Evolutionary conservation across 768 basidiomycete genomes (phyloP).

Genomic region (Trametes maxima): DNA sequence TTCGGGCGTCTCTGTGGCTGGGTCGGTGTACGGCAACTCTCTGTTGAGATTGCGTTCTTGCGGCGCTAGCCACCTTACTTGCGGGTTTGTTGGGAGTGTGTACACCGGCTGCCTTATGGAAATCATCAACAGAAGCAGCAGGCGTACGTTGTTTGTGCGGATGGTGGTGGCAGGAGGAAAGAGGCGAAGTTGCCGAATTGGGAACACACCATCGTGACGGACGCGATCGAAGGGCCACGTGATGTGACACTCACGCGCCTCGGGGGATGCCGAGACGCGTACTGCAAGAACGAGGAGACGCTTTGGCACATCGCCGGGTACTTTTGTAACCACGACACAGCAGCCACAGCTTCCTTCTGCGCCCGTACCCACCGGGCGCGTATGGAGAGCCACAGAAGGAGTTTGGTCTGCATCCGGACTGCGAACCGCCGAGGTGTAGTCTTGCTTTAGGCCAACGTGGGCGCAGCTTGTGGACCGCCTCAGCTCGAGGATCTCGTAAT

Average conservation of each 20-base stretch:
- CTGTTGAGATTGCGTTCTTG: slow-evolving; percentile 61
- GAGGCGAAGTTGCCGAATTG: background rate
- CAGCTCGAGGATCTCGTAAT: slow-evolving; percentile 1
- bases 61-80: slow-evolving; percentile 52
- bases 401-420: no score
- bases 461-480: no score
- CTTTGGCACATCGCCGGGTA: slow-evolving; percentile 1
- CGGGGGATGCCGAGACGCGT: background rate
- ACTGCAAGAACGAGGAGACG: slow-evolving; percentile 7
- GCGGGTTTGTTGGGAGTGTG: slow-evolving; percentile 21
- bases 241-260: slow-evolving; percentile 9
- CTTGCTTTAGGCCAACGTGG: no score
- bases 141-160: background rate
- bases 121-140: slow-evolving; percentile 1
- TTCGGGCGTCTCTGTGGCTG: slow-evolving; percentile 47
- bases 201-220: slow-evolving; percentile 8
- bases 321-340: background rate
- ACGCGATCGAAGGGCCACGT: background rate
- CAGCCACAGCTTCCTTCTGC: no score
- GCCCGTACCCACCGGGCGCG: no score
- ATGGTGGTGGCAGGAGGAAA: background rate
- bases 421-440: no score
- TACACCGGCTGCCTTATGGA: slow-evolving; percentile 9
- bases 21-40: slow-evolving; percentile 56
- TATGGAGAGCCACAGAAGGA: no score